Conservation (phyloP, 2,329 filamentous ascomycete species). For the Fusarium siculi region DNA sequence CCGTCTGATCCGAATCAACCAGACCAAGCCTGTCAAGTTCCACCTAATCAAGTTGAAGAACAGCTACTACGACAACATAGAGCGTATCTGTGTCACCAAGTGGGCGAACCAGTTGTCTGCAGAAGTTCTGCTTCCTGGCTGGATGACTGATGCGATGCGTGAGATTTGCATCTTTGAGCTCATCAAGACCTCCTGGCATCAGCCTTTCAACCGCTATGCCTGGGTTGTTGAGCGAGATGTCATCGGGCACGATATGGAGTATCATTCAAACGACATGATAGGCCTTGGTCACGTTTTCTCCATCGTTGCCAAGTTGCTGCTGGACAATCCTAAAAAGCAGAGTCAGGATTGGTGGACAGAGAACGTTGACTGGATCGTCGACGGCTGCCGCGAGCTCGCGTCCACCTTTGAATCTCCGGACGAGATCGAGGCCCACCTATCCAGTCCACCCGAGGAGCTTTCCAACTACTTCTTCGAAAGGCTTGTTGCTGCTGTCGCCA, state of each 20-base stretch:
- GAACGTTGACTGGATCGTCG: background rate
- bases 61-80: background rate
- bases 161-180: background rate
- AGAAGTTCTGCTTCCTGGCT: background rate
- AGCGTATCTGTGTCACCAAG: fast-evolving
- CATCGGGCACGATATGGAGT: background rate
- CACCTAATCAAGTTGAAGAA: background rate
- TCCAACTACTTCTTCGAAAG: fast-evolving
- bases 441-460: background rate
- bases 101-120: background rate
- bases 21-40: background rate
- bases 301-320: background rate
- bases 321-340: background rate
- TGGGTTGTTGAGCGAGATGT: background rate
- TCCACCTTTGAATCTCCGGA: background rate
- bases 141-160: background rate
- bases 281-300: background rate
- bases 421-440: background rate
- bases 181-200: background rate
- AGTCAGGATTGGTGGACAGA: background rate
- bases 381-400: background rate
- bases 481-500: background rate
- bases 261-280: background rate
- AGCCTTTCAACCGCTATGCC: background rate
- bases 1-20: background rate